Percentiles rank a stretch among this genome's conserved stretches.
Evolutionary conservation across 2,329 filamentous ascomycete genomes (phyloP).

Genomic region (Acrocalymma vagum): DNA sequence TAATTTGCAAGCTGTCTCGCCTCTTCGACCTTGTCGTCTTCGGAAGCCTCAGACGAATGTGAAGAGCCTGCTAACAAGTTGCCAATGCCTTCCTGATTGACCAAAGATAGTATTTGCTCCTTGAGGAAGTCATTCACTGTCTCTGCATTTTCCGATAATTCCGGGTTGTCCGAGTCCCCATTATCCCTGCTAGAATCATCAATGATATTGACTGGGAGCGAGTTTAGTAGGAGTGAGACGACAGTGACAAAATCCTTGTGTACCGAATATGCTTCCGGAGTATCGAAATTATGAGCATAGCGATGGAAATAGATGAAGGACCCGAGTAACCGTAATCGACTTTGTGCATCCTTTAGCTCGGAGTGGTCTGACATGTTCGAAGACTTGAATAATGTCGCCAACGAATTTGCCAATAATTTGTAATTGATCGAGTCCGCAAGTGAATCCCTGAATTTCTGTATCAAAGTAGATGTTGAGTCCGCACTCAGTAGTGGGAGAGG

Average conservation of each 20-base stretch:
- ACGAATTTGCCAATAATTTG: slow-evolving; percentile 50
- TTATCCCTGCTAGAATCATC: slow-evolving; percentile 48
- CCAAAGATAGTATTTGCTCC: slow-evolving; percentile 72
- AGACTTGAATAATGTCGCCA: slow-evolving; percentile 38
- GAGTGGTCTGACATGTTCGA: slow-evolving; percentile 33
- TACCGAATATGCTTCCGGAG: slow-evolving; percentile 49
- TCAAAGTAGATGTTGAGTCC: slow-evolving; percentile 27
- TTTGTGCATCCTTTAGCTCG: slow-evolving; percentile 45
- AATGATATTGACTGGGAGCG: slow-evolving; percentile 64
- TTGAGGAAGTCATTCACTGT: slow-evolving; percentile 62
- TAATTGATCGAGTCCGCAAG: slow-evolving; percentile 61
- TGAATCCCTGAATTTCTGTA: slow-evolving; percentile 36
- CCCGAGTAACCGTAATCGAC: slow-evolving; percentile 65
- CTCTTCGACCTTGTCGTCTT: slow-evolving; percentile 58
- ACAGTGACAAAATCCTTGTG: slow-evolving; percentile 65
- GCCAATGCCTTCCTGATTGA: slow-evolving; percentile 79
- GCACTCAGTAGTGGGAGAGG: slow-evolving; percentile 46
- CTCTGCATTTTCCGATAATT: too few relatives aligned
- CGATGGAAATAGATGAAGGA: slow-evolving; percentile 68
- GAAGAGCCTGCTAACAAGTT: slow-evolving; percentile 61
- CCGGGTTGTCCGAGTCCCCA: too few relatives aligned
- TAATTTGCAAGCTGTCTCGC: slow-evolving; percentile 84
- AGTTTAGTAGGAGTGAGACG: slow-evolving; percentile 64
- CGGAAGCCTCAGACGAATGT: slow-evolving; percentile 44
- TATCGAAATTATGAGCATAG: slow-evolving; percentile 53